Percentiles rank a stretch among this genome's conserved stretches.
phyloP scores from a whole-genome alignment of 805 yeast genomes.

The Grigorovia jiainica region DNA sequence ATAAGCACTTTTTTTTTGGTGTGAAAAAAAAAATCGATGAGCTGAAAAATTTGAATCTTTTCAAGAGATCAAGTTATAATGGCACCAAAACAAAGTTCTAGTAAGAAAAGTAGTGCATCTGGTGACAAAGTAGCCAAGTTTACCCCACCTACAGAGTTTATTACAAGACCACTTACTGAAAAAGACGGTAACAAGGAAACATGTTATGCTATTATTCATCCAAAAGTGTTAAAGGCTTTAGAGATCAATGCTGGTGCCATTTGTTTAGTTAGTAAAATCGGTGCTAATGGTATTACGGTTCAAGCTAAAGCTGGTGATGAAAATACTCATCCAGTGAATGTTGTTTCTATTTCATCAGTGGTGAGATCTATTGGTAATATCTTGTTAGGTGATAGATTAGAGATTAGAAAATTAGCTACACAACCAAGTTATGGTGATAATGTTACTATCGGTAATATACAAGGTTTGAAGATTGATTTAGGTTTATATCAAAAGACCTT shows the following conservation, averaged over 20 bases:
- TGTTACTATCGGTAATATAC: slow-evolving; percentile 28
- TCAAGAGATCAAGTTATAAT: slow-evolving; percentile 5
- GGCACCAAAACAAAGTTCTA: slow-evolving; percentile 23
- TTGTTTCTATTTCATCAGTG: slow-evolving; percentile 41
- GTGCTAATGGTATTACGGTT: slow-evolving; percentile 39
- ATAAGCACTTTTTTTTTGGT: not conserved
- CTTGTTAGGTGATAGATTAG: slow-evolving; percentile 42
- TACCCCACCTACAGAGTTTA: slow-evolving; percentile 32
- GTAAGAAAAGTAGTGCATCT: slow-evolving; percentile 21
- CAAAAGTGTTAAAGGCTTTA: slow-evolving; percentile 37
- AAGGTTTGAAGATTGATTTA: slow-evolving; percentile 15
- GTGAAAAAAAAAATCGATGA: not conserved
- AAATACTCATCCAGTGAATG: slow-evolving; percentile 26
- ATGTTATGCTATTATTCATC: slow-evolving; percentile 34
- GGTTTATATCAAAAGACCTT: slow-evolving; percentile 25
- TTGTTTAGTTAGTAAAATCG: slow-evolving; percentile 37
- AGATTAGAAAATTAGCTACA: slow-evolving; percentile 34
- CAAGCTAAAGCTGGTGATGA: slow-evolving; percentile 32
- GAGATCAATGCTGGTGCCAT: slow-evolving; percentile 39
- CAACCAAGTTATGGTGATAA: slow-evolving; percentile 42
- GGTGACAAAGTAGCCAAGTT: slow-evolving; percentile 20
- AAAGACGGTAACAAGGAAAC: slow-evolving; percentile 23
- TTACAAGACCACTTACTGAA: slow-evolving; percentile 30
- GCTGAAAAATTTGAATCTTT: not conserved
- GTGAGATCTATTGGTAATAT: slow-evolving; percentile 35